Base-by-base conservation (phyloP, 345 rosid species). In the Eutrema yunnanense region DNA sequence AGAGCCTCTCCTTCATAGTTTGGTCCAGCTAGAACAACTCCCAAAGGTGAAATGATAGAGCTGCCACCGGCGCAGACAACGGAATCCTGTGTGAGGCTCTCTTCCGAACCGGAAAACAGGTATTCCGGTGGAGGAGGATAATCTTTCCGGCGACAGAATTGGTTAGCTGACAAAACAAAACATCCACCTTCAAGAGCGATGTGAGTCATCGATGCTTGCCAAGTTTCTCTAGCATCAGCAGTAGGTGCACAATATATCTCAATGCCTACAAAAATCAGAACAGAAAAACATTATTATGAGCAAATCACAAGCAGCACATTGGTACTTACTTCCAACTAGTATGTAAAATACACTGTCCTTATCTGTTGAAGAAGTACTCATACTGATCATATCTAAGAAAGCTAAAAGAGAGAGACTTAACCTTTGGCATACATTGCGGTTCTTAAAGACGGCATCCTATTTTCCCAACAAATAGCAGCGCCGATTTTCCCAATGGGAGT, bases 111-210 rank as follows among this genome's bases (percentile, higher is more conserved):
- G 2, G 82, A 69, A 69, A 91, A 95, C 50, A 73, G 40, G 74
- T 94, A 91, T 8, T 90, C 95, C 0, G 96, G 96, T 47, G 97
- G 89, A 51, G 97, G 89, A 4, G 99, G 97, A 72, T 89, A 95
- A 69, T 95, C 96, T 77, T 86, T 92, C 62, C 96, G 85, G 32
- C 83, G 83, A 67, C 97, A 91, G 67, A 91, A 94, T 9, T 94
- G 99, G 75, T 94, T 91, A 47, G 96, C 96, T 14, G 97, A 85
- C 52, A 91, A 68, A 43, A 94, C 96, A 73, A 89, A 91, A 65
- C 99, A 94, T 74, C 96, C 97, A 43, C 97, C 98, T 66, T 94
- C 98, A 49, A 89, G 90, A 77, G 97, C 97, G n/a, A 94, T 91
- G 58, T 91, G 96, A 56, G 90, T 94, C 89, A 94, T 86, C 5